These are phyloP conservation scores for Cercospora citrullina DNA, from an alignment of 2,329 filamentous ascomycete species.

Conservation along the genomic window DNA sequence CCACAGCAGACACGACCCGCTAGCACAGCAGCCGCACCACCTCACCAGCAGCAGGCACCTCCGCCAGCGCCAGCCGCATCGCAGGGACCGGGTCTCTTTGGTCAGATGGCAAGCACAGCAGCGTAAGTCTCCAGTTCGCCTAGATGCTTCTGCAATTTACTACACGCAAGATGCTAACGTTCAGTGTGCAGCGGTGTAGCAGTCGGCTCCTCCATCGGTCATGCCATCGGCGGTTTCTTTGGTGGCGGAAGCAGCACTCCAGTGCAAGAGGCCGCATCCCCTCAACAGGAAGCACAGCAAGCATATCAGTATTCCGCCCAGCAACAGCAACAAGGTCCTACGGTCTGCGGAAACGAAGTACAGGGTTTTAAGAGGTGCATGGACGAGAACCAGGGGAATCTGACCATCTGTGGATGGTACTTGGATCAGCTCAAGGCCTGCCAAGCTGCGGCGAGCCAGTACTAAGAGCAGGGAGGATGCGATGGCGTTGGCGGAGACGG, in stretches of 20 bases:
- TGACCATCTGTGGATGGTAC: constrained; percentile 98
- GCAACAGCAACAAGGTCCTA: constrained; percentile 38
- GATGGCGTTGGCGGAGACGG: background rate
- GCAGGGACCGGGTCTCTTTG: constrained; percentile 81
- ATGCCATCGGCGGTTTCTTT: constrained; percentile 90
- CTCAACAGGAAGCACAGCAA: constrained; percentile 34
- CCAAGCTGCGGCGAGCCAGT: constrained; percentile 50
- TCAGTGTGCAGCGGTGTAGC: constrained; percentile 77
- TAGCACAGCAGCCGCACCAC: constrained; percentile 50
- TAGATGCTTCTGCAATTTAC: background rate
- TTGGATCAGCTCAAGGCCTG: constrained; percentile 75
- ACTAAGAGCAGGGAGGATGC: constrained; percentile 37
- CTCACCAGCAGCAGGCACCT: constrained; percentile 45
- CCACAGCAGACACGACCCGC: constrained; percentile 53
- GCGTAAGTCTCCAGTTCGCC: constrained; percentile 65
- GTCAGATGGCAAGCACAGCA: constrained; percentile 95
- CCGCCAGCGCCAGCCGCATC: constrained; percentile 41
- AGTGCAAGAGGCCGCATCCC: constrained; percentile 53
- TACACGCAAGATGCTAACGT: background rate
- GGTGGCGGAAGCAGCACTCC: constrained; percentile 62
- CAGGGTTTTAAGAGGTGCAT: constrained; percentile 91
- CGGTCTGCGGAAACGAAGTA: constrained; percentile 71
- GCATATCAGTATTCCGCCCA: constrained; percentile 13
- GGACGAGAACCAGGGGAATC: constrained; percentile 89
- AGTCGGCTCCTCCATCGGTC: constrained; percentile 90